A percentile compares a stretch with the other conserved stretches of the same genome.
These are phyloP conservation scores for Pyrenochaeta sp. DNA, from an alignment of 2,329 filamentous ascomycete species.

Conservation along the genomic window DNA sequence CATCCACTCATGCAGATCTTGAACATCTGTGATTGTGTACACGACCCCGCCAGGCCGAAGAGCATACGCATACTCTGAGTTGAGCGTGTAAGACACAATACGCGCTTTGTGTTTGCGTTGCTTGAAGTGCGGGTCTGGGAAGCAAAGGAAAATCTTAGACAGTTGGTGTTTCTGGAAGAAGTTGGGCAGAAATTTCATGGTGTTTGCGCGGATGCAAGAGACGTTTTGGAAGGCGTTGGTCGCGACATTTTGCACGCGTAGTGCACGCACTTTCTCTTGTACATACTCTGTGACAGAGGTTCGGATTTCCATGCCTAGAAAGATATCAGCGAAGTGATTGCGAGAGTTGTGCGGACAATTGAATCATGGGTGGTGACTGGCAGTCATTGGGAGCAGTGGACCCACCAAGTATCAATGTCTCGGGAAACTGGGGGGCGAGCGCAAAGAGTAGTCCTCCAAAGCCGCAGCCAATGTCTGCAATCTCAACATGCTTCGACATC, in stretches of 20 bases:
- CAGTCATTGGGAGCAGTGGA: not conserved
- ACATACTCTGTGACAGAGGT: conserved; percentile 91
- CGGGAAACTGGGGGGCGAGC: conserved; percentile 80
- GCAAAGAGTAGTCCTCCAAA: conserved; percentile 92
- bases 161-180: conserved; percentile 87
- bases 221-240: conserved; percentile 79
- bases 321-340: not conserved
- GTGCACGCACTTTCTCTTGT: conserved; percentile 82
- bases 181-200: conserved; percentile 99
- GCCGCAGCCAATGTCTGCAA: conserved; percentile 96
- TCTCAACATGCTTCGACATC: conserved; percentile 77
- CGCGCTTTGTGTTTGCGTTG: conserved; percentile 95
- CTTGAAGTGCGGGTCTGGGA: conserved; percentile 98
- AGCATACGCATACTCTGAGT: conserved; percentile 92
- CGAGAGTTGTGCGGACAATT: not conserved
- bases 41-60: conserved; percentile 83
- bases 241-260: conserved; percentile 71
- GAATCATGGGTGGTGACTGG: too few species aligned
- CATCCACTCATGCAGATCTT: conserved; percentile 95
- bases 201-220: conserved; percentile 87
- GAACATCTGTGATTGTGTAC: conserved; percentile 97
- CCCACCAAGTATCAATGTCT: conserved; percentile 82
- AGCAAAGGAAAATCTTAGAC: conserved; percentile 94
- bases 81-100: conserved; percentile 88
- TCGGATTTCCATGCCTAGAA: conserved; percentile 86